Conservation (phyloP, 164 flowering plant genomes). For the Berberis vulgaris region DNA sequence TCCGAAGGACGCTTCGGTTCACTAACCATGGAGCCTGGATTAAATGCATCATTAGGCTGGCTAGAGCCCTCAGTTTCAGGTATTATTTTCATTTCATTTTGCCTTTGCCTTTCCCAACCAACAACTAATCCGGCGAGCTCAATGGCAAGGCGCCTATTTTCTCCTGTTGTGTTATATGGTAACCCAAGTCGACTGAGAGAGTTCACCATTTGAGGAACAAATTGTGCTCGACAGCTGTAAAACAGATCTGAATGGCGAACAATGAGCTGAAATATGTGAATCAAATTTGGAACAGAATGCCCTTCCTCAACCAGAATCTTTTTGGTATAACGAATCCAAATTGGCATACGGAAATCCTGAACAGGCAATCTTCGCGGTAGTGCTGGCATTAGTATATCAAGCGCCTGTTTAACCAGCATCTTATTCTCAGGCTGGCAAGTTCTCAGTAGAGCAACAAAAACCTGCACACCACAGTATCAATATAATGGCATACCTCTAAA, state of each 20-base stretch:
- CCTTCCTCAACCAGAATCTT: slow-evolving; percentile 98
- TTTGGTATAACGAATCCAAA: slow-evolving; percentile 95
- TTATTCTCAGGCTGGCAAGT: slow-evolving; percentile 96
- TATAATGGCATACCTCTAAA: neutral
- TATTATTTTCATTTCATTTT: slow-evolving; percentile 71
- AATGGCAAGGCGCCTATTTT: slow-evolving; percentile 96
- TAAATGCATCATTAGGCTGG: slow-evolving; percentile 48
- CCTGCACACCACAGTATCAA: slow-evolving; percentile 39
- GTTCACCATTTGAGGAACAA: slow-evolving; percentile 99
- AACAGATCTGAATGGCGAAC: slow-evolving; percentile 98
- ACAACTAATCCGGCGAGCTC: slow-evolving; percentile 99
- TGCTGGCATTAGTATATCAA: slow-evolving; percentile 97
- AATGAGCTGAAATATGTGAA: slow-evolving; percentile 97
- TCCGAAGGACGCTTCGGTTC: slow-evolving; percentile 63
- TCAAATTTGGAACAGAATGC: slow-evolving; percentile 90
- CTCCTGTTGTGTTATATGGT: slow-evolving; percentile 79
- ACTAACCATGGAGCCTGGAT: slow-evolving; percentile 26
- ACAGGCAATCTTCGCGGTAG: slow-evolving; percentile 75
- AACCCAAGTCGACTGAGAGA: slow-evolving; percentile 96
- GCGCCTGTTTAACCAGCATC: slow-evolving; percentile 94
- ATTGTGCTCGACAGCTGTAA: slow-evolving; percentile 94
- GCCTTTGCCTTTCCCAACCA: slow-evolving; percentile 95
- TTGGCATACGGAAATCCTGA: slow-evolving; percentile 93
- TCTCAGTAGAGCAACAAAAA: slow-evolving; percentile 97
- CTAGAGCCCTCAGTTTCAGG: slow-evolving; percentile 40